Conservation (phyloP, 768 basidiomycete genomes). For the Collybia mongolica region DNA sequence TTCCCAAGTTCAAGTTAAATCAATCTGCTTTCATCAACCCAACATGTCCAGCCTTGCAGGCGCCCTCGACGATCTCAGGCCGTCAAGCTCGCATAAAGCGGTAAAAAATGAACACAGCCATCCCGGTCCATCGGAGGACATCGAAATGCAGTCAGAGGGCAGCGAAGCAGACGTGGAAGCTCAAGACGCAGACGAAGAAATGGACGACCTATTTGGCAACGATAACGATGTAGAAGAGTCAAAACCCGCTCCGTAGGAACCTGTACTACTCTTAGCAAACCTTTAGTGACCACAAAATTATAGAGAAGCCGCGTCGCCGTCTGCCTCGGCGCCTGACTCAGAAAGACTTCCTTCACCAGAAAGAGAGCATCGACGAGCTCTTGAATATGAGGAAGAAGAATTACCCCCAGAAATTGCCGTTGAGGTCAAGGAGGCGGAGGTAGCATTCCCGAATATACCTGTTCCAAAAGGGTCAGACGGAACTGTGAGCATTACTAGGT, state of each 20-base stretch:
- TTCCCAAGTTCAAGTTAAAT: not conserved
- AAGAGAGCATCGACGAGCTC: slow-evolving; percentile 61
- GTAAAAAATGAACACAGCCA: slow-evolving; percentile 9
- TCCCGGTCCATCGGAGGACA: slow-evolving; percentile 26
- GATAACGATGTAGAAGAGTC: slow-evolving; percentile 53
- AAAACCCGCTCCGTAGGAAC: slow-evolving; percentile 49
- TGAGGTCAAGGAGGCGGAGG: slow-evolving; percentile 64
- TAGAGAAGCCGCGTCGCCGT: slow-evolving; percentile 39
- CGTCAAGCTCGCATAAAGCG: slow-evolving; percentile 5
- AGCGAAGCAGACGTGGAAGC: slow-evolving; percentile 12
- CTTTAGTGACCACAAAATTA: not conserved
- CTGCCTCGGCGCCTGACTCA: slow-evolving; percentile 54
- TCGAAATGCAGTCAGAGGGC: slow-evolving; percentile 37
- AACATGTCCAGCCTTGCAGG: slow-evolving; percentile 62
- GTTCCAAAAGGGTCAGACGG: slow-evolving; percentile 79
- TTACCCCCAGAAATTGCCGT: slow-evolving; percentile 53
- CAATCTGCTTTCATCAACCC: not conserved
- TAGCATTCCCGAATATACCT: slow-evolving; percentile 86
- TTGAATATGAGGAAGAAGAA: slow-evolving; percentile 85
- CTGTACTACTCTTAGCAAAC: not conserved
- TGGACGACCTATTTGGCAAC: slow-evolving; percentile 81
- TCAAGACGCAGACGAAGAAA: slow-evolving; percentile 37
- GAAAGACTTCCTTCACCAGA: slow-evolving; percentile 63
- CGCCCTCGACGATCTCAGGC: slow-evolving; percentile 42
- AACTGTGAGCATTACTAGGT: slow-evolving; percentile 50